These are phyloP conservation scores for Lachnellula willkommii DNA, from an alignment of 2,329 filamentous ascomycete genomes.

Conservation along the genomic window DNA sequence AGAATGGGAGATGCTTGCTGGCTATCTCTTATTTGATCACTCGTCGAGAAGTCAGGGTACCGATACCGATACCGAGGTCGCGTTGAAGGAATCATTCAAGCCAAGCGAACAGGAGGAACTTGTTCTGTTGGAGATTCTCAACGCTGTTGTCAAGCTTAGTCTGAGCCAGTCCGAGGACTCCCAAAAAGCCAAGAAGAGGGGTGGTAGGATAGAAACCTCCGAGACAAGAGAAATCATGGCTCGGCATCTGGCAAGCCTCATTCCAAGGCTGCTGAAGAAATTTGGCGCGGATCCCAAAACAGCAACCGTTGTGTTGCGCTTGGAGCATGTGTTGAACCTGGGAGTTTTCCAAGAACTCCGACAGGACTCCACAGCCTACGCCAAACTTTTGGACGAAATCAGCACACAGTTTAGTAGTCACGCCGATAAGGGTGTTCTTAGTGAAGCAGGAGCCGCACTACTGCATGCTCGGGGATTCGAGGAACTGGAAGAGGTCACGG, in stretches of 20 bases:
- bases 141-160: constrained; percentile 71
- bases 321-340: constrained; percentile 82
- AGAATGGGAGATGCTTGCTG: constrained; percentile 83
- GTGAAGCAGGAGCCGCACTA: constrained; percentile 76
- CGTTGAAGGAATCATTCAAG: constrained; percentile 26
- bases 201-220: constrained; percentile 53
- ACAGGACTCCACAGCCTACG: constrained; percentile 76
- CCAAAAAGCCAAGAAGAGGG: constrained; percentile 44
- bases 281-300: constrained; percentile 87
- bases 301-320: constrained; percentile 74
- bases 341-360: constrained; percentile 84
- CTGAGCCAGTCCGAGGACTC: constrained; percentile 63
- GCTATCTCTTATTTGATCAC: constrained; percentile 90
- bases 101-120: constrained; percentile 58
- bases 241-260: constrained; percentile 68
- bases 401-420: constrained; percentile 93
- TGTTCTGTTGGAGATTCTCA: constrained; percentile 81
- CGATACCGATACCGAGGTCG: constrained; percentile 61
- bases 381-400: constrained; percentile 80
- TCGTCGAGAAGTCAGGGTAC: constrained; percentile 59
- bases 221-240: constrained; percentile 76
- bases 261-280: constrained; percentile 84
- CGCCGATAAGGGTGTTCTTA: constrained; percentile 76
- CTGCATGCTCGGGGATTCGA: constrained; percentile 81
- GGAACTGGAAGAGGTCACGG: constrained; percentile 80